Evolutionary conservation across 1,139 yeast genomes (phyloP).

Genomic region (Yamadazyma kanchanaburiensis): DNA sequence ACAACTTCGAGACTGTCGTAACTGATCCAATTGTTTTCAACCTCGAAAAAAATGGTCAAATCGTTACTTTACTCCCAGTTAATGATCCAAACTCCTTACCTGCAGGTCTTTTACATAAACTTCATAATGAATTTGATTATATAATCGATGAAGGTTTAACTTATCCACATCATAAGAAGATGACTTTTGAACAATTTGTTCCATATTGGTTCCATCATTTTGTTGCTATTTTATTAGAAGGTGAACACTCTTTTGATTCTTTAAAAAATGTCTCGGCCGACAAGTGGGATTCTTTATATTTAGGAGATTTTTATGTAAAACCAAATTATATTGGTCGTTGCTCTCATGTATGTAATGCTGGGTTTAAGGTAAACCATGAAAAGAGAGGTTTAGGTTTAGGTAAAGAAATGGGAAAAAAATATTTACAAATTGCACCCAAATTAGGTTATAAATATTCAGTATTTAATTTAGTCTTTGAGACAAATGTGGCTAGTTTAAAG

Average conservation of each 20-base stretch:
- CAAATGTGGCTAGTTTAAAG: conserved; percentile 61
- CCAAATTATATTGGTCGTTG: conserved; percentile 79
- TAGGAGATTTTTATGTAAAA: conserved; percentile 72
- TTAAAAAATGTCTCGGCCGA: conserved; percentile 10
- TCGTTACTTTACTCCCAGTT: conserved; percentile 35
- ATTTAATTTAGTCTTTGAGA: conserved; percentile 76
- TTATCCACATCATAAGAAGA: conserved; percentile 36
- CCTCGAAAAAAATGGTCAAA: conserved; percentile 25
- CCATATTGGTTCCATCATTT: conserved; percentile 45
- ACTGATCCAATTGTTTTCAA: conserved; percentile 19
- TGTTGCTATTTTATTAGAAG: conserved; percentile 44
- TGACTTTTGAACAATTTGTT: conserved; percentile 30
- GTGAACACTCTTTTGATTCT: conserved; percentile 17
- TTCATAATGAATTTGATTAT: conserved; percentile 39
- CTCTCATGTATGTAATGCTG: conserved; percentile 78
- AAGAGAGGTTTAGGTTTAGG: conserved; percentile 66
- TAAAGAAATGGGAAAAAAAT: conserved; percentile 54
- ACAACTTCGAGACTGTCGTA: conserved; percentile 22
- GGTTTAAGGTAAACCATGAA: conserved; percentile 58
- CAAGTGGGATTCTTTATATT: conserved; percentile 39
- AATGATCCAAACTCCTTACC: conserved; percentile 33
- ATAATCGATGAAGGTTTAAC: conserved; percentile 51
- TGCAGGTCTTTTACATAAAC: conserved; percentile 22
- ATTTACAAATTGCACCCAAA: conserved; percentile 62
- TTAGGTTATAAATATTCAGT: conserved; percentile 76